Evolutionary conservation across 257 asterid genomes (phyloP).

Genomic region (Jacaranda copaia): DNA sequence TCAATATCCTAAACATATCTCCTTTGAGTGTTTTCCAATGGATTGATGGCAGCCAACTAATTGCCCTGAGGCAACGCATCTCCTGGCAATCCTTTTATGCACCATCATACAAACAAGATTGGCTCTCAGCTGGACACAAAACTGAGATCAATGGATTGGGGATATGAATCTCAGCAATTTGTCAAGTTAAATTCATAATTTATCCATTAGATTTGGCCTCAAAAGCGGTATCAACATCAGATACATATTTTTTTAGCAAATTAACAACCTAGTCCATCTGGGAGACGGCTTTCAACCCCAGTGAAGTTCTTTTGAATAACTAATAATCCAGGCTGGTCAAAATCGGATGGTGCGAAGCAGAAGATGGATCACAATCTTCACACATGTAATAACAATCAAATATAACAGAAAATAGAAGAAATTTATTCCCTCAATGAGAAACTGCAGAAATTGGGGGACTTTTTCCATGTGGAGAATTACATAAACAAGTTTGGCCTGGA

Average conservation of each 20-base stretch:
- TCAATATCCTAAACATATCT: too few species aligned
- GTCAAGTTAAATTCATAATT: not conserved
- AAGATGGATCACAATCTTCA: not conserved
- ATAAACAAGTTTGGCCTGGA: constrained; percentile 49
- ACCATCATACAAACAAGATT: not conserved
- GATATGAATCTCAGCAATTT: not conserved
- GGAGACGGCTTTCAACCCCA: not conserved
- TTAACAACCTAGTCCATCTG: not conserved
- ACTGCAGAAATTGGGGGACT: not conserved
- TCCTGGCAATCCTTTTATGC: too few species aligned
- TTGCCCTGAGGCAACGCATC: too few species aligned
- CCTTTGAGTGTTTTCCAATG: too few species aligned
- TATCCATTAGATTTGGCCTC: not conserved
- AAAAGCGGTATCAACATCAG: not conserved
- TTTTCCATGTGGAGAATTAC: constrained; percentile 29
- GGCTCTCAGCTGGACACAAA: not conserved
- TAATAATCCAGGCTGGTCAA: not conserved
- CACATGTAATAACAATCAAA: not conserved
- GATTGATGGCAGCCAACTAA: too few species aligned
- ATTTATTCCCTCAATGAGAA: not conserved
- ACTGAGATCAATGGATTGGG: not conserved
- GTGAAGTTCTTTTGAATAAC: constrained; percentile 3
- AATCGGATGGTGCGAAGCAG: not conserved
- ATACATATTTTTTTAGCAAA: not conserved
- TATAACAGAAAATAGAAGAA: not conserved